Evolutionary conservation across 2,329 filamentous ascomycete genomes (phyloP).

Genomic region (Chlorencoelia australis): DNA sequence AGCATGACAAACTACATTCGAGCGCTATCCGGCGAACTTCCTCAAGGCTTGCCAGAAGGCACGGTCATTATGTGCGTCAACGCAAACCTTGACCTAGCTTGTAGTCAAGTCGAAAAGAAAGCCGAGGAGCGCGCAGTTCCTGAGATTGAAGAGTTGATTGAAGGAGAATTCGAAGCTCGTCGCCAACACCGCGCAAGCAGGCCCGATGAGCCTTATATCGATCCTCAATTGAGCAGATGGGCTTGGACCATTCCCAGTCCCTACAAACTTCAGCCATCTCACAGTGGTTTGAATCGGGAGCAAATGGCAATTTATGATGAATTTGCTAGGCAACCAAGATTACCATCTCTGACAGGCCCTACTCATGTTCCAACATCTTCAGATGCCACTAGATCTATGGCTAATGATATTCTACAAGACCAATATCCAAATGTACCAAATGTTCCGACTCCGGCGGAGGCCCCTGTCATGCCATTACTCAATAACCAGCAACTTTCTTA

Average conservation of each 20-base stretch:
- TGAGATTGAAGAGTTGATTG: slow-evolving; percentile 91
- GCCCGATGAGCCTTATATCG: slow-evolving; percentile 76
- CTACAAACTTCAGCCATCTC: slow-evolving; percentile 68
- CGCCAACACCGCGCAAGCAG: slow-evolving; percentile 65
- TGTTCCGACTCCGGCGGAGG: slow-evolving; percentile 49
- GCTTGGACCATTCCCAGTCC: slow-evolving; percentile 89
- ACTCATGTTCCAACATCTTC: slow-evolving; percentile 48
- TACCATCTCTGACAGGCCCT: slow-evolving; percentile 43
- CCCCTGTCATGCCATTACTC: slow-evolving; percentile 40
- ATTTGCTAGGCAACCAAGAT: slow-evolving; percentile 77
- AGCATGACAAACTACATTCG: slow-evolving; percentile 98
- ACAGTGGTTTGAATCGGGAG: slow-evolving; percentile 71
- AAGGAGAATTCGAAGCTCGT: slow-evolving; percentile 67
- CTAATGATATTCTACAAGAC: slow-evolving; percentile 55
- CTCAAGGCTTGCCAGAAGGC: slow-evolving; percentile 79
- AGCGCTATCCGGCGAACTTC: slow-evolving; percentile 53
- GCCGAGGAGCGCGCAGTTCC: slow-evolving; percentile 87
- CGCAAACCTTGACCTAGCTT: slow-evolving; percentile 89
- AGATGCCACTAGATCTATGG: slow-evolving; percentile 50
- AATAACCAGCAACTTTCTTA: slow-evolving; percentile 46
- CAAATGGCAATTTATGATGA: slow-evolving; percentile 96
- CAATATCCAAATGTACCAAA: slow-evolving; percentile 47
- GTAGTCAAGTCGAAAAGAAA: slow-evolving; percentile 87
- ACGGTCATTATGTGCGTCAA: slow-evolving; percentile 98
- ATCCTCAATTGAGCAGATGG: slow-evolving; percentile 77